A percentile compares a stretch with the other conserved stretches of the same genome.
Evolutionary conservation across 345 rosid genomes (phyloP).

Genomic region (Boechera divaricarpa): DNA sequence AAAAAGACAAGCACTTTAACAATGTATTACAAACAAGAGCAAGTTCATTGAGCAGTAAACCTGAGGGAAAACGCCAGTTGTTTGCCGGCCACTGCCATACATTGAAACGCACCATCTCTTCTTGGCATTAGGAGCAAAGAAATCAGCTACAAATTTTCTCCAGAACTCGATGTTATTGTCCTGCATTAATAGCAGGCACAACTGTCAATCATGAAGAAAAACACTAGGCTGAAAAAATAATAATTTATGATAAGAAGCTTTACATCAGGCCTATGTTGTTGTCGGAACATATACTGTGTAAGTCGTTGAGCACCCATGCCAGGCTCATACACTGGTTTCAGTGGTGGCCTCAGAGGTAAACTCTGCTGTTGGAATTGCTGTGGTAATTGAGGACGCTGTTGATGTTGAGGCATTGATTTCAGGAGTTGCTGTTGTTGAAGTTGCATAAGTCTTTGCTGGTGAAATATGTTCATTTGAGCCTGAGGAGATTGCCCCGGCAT

Average conservation of each 20-base stretch:
- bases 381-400: constrained; percentile 73
- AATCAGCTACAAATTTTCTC: constrained; percentile 95
- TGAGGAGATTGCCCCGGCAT: constrained; percentile 89
- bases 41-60: constrained; percentile 53
- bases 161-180: constrained; percentile 97
- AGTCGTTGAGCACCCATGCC: constrained; percentile 97
- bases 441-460: constrained; percentile 80
- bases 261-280: constrained; percentile 96
- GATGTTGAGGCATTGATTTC: constrained; percentile 89
- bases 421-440: constrained; percentile 82
- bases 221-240: not conserved
- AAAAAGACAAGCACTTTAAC: not conserved
- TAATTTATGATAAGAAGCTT: constrained; percentile 31
- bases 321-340: constrained; percentile 81
- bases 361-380: constrained; percentile 88
- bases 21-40: not conserved
- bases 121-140: constrained; percentile 90
- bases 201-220: constrained; percentile 34
- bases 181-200: constrained; percentile 50
- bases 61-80: constrained; percentile 97
- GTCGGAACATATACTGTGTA: constrained; percentile 88
- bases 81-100: constrained; percentile 97
- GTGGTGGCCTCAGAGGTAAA: constrained; percentile 72
- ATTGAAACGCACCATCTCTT: constrained; percentile 99
- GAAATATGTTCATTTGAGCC: constrained; percentile 71